Base-by-base conservation (phyloP, 768 basidiomycete species). In the Mycena polygramma region DNA sequence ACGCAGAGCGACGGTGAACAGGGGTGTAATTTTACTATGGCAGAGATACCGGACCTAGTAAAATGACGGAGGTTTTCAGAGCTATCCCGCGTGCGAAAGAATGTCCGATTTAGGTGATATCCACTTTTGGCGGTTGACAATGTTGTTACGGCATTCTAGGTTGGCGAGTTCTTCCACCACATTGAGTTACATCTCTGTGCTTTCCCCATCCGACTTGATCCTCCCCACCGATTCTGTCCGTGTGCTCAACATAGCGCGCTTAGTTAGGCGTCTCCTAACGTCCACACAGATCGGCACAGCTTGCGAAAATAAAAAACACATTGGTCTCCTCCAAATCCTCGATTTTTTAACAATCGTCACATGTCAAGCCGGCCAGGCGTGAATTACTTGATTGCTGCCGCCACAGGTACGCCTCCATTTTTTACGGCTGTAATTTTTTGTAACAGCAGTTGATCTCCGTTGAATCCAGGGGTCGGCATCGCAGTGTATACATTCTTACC, bases 361-460 rank as follows among this genome's bases (percentile, higher is more conserved):
- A 73, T 73, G 72, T 66, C 37, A 46, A 58, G 69, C 30, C 30
- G 30, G 43, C 20, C 65, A 66, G 77, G 82, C 41, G 72, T 84
- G 26, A 89, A 91, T 39, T 86, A 85, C 70, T 53, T 90, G 41
- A 78, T 92, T 48, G 91, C 92, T 63, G 84, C 85, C 43, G 72
- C 84, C 52, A 84, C 90, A 76, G 92, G 92, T 91, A 75, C 63
- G 71, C 53, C 20, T 10, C 15, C 14, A 30, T 22, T 62, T 59
- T 65, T 24, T 7, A 5, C 22, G 30, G 30, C 22, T 13, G 1
- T 20, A 10, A 14, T 30, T 20, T 35, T 3, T 6, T 39, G 17
- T 35, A 19, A n/a, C 20, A 30, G 30, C 2, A 30, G 30, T 30
- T 55, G 20, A 57, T 15, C 20, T 48, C 37, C 55, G 7, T n/a